A percentile compares a stretch with the other conserved stretches of the same genome.
Evolutionary conservation across 331 rosid genomes (phyloP).

Genomic region (Acacia pycnantha): DNA sequence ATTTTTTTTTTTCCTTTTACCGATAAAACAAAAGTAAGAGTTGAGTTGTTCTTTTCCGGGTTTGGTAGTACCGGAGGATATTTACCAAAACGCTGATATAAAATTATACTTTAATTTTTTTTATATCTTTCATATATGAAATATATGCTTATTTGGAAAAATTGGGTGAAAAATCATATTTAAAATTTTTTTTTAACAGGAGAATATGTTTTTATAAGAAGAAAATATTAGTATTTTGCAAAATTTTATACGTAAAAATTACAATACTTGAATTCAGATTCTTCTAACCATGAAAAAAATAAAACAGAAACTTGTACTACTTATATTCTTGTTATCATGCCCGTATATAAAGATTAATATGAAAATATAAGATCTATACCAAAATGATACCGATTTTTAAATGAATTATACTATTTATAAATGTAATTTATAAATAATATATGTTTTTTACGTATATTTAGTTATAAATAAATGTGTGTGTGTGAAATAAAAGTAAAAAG

Average conservation of each 20-base stretch:
- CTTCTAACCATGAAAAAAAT: too few relatives aligned
- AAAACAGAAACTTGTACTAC: too few relatives aligned
- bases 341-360: not conserved
- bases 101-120: not conserved
- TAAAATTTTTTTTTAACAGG: too few relatives aligned
- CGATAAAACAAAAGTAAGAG: not conserved
- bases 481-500: not conserved
- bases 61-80: not conserved
- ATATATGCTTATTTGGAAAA: too few relatives aligned
- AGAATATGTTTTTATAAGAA: too few relatives aligned
- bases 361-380: not conserved
- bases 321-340: not conserved
- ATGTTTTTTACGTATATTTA: not conserved
- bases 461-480: not conserved
- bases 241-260: too few relatives aligned
- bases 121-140: too few relatives aligned
- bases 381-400: not conserved
- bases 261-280: not conserved
- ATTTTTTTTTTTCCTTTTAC: not conserved
- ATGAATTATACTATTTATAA: too few relatives aligned
- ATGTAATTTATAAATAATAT: too few relatives aligned
- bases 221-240: too few relatives aligned
- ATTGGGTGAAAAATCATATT: too few relatives aligned
- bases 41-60: slow-evolving; percentile 32
- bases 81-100: slow-evolving; percentile 51